phyloP scores from a whole-genome alignment of 805 yeast genomes.

The Zygosaccharomyces rouxii region DNA sequence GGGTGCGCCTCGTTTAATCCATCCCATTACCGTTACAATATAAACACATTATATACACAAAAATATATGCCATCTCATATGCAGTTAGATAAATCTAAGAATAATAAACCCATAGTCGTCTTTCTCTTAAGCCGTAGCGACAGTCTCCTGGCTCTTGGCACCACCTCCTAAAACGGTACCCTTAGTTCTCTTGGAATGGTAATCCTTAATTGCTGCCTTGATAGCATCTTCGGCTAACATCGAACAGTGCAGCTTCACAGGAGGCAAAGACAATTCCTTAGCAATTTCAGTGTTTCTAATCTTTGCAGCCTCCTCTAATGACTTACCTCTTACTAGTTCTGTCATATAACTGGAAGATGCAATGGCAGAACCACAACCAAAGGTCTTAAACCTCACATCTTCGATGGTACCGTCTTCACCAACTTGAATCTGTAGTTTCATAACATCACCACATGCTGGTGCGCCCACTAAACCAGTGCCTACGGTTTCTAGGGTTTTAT shows the following conservation, averaged over 20 bases:
- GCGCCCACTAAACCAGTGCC: constrained; percentile 99
- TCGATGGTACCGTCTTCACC: constrained; percentile 85
- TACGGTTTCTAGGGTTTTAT: constrained; percentile 68
- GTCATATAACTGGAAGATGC: constrained; percentile 95
- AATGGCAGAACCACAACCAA: constrained; percentile 98
- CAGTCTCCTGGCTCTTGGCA: neutral
- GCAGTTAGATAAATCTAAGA: neutral
- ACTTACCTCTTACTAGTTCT: constrained; percentile 90
- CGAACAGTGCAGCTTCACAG: constrained; percentile 95
- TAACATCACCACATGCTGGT: constrained; percentile 99
- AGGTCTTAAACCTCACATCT: constrained; percentile 96
- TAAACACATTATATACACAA: neutral
- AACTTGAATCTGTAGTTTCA: constrained; percentile 94
- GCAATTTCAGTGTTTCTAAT: constrained; percentile 95
- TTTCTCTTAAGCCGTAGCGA: neutral
- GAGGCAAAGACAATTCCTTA: constrained; percentile 89
- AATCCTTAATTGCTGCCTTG: constrained; percentile 94
- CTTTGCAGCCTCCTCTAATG: constrained; percentile 86
- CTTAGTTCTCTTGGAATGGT: constrained; percentile 67
- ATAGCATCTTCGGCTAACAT: constrained; percentile 99
- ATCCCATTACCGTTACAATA: neutral
- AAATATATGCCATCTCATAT: neutral
- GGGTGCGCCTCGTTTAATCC: no score
- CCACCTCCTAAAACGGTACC: constrained; percentile 17
- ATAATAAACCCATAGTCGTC: neutral